Conservation (phyloP, 768 basidiomycete genomes). For the Lentinula sp. region DNA sequence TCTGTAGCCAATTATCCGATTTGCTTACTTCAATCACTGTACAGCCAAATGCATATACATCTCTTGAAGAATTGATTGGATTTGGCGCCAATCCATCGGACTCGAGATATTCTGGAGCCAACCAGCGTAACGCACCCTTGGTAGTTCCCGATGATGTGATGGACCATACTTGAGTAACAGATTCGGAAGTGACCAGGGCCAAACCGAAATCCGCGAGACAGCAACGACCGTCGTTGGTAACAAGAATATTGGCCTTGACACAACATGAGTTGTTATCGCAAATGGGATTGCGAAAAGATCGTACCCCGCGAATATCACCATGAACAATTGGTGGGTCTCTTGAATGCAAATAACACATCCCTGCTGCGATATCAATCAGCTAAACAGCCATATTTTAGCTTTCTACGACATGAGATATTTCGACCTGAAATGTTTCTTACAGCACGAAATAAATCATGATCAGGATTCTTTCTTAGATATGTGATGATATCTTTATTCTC, state of each 20-base stretch:
- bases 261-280: no score
- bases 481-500: slow-evolving; percentile 11
- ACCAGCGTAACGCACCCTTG: slow-evolving; percentile 7
- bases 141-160: neutral
- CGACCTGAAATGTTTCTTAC: neutral
- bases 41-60: slow-evolving; percentile 8
- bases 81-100: neutral
- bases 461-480: slow-evolving; percentile 3
- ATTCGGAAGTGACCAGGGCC: slow-evolving; percentile 2
- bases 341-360: slow-evolving; percentile 28
- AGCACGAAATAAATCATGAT: neutral
- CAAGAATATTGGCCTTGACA: slow-evolving; percentile 7
- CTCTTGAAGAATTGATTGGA: neutral
- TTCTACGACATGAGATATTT: no score
- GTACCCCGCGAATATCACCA: slow-evolving; percentile 12
- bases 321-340: slow-evolving; percentile 18
- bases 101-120: slow-evolving; percentile 6
- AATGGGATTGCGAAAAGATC: neutral
- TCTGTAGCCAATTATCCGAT: no score
- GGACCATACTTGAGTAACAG: slow-evolving; percentile 5
- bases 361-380: slow-evolving; percentile 22
- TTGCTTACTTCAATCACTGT: neutral
- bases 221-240: slow-evolving; percentile 3
- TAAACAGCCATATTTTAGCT: neutral
- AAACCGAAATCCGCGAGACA: slow-evolving; percentile 18